Conservation (phyloP, 2,329 filamentous ascomycete genomes). For the Alternaria postmessia region DNA sequence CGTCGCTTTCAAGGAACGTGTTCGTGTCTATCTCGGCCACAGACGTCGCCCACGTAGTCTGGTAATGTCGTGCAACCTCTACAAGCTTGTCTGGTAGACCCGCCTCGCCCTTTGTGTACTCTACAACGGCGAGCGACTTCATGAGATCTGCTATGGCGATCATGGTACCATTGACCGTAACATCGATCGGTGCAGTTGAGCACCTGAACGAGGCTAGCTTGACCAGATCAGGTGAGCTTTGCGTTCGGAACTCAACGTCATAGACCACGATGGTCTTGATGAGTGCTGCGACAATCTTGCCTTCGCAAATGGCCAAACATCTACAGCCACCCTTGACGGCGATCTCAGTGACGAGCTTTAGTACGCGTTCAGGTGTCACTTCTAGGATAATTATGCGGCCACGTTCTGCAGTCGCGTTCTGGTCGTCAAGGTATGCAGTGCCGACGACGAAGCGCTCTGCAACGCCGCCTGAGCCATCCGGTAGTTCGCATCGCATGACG, state of each 20-base stretch:
- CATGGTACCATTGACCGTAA: conserved; percentile 75
- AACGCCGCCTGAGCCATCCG: conserved; percentile 63
- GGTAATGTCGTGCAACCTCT: conserved; percentile 81
- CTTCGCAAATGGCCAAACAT: conserved; percentile 73
- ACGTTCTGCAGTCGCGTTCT: conserved; percentile 59
- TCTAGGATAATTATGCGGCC: conserved; percentile 88
- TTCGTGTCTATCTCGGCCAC: conserved; percentile 75
- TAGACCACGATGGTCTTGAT: conserved; percentile 80
- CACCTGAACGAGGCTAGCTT: conserved; percentile 81
- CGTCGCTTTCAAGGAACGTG: conserved; percentile 83
- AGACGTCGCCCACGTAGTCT: conserved; percentile 83
- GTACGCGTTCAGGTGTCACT: conserved; percentile 75
- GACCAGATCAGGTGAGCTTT: conserved; percentile 64
- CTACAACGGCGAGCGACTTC: conserved; percentile 85
- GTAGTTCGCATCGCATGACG: conserved; percentile 78
- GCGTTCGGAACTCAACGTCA: conserved; percentile 62
- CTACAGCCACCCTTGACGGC: conserved; percentile 82
- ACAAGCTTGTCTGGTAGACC: conserved; percentile 69
- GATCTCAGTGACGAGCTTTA: conserved; percentile 75
- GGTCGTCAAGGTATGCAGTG: conserved; percentile 78
- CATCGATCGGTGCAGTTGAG: conserved; percentile 82
- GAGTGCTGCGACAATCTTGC: conserved; percentile 84
- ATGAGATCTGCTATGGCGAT: conserved; percentile 92
- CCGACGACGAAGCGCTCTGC: conserved; percentile 90
- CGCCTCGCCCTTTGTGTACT: conserved; percentile 69